These are phyloP conservation scores for Aegle marmelos DNA, from an alignment of 345 rosid species.

Conservation along the genomic window DNA sequence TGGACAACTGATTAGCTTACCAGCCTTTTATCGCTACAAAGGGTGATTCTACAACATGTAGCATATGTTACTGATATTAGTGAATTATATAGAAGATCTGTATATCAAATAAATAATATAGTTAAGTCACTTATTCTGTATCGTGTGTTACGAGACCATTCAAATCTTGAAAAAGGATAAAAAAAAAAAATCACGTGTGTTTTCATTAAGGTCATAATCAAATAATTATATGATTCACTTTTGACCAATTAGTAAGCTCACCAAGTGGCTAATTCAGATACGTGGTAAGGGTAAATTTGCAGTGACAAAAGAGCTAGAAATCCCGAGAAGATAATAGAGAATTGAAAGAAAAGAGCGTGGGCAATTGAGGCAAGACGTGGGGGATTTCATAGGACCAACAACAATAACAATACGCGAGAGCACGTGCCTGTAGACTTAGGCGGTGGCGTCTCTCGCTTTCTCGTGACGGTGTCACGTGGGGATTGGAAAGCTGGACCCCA, in stretches of 20 bases:
- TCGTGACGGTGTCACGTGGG: slow-evolving; percentile 49
- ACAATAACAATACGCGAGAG: slow-evolving; percentile 9
- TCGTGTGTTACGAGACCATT: background rate
- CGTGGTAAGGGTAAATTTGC: too few relatives aligned
- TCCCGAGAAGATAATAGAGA: too few relatives aligned
- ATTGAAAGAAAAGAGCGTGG: background rate
- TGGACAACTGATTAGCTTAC: too few relatives aligned
- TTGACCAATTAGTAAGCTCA: background rate
- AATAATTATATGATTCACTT: too few relatives aligned
- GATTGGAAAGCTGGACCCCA: slow-evolving; percentile 17
- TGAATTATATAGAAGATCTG: too few relatives aligned
- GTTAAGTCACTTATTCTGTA: background rate
- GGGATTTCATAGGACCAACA: background rate
- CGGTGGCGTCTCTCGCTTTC: slow-evolving; percentile 27
- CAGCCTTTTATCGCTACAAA: too few relatives aligned
- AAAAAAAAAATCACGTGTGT: too few relatives aligned
- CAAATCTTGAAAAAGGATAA: background rate
- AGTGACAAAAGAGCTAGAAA: too few relatives aligned
- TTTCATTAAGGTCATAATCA: background rate
- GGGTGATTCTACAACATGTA: too few relatives aligned
- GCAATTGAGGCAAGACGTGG: background rate
- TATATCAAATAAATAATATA: too few relatives aligned
- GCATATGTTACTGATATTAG: too few relatives aligned
- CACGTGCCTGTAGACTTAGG: slow-evolving; percentile 35
- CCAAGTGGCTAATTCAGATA: background rate